A percentile compares a stretch with the other conserved stretches of the same genome.
Evolutionary conservation across 1,139 yeast genomes (phyloP).

Genomic region (Geotrichum restrictum): DNA sequence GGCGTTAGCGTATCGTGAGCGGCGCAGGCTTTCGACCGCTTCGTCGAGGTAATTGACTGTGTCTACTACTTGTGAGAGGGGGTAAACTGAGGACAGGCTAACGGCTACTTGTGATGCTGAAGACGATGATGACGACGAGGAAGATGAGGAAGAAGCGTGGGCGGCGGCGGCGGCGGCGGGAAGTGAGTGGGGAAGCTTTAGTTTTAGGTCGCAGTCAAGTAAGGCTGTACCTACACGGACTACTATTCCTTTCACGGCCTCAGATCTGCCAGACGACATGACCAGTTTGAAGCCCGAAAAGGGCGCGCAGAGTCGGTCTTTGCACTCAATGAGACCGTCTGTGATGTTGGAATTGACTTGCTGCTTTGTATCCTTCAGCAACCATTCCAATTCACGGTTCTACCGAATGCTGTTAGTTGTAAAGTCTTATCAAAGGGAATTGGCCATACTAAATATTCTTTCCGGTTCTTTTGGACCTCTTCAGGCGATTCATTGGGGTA

Average conservation of each 20-base stretch:
- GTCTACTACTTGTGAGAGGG: conserved; percentile 31
- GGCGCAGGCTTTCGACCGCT: conserved; percentile 17
- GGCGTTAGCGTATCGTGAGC: conserved; percentile 12
- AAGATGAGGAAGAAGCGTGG: too few species aligned
- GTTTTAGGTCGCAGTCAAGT: conserved; percentile 31
- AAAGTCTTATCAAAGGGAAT: too few species aligned
- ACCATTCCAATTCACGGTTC: conserved; percentile 33
- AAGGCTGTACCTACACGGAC: conserved; percentile 32
- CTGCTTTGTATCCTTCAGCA: conserved; percentile 30
- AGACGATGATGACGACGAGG: too few species aligned
- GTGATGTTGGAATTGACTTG: conserved; percentile 28
- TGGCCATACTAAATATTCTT: conserved; percentile 16
- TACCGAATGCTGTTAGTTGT: too few species aligned
- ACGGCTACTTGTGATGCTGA: not conserved
- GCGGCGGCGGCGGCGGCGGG: too few species aligned
- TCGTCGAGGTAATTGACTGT: conserved; percentile 27
- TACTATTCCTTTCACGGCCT: conserved; percentile 36
- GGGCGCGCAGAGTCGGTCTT: conserved; percentile 30
- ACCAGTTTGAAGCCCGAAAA: conserved; percentile 35
- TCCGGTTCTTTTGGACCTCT: conserved; percentile 8
- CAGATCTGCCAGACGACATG: conserved; percentile 35
- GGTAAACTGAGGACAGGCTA: conserved; percentile 11
- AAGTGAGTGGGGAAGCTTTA: conserved; percentile 24
- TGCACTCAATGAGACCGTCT: conserved; percentile 34
- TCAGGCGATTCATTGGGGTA: conserved; percentile 10